Conservation (phyloP, 78 protist species). For the Chrysochromulina tobinii region DNA sequence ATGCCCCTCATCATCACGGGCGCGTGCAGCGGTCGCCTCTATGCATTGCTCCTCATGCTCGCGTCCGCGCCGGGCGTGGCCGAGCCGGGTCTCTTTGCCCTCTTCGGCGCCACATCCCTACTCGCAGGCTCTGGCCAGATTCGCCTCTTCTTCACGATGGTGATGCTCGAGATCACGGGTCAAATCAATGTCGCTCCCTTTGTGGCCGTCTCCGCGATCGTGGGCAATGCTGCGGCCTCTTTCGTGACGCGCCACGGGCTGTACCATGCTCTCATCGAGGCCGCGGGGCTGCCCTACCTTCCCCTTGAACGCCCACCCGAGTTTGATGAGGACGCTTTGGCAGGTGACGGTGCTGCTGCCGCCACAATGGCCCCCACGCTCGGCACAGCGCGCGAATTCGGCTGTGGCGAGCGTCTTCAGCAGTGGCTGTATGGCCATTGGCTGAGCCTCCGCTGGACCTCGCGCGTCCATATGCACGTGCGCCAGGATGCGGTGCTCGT, state of each 20-base stretch:
- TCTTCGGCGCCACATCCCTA: not conserved
- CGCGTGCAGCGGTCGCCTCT: not conserved
- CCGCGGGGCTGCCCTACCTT: not conserved
- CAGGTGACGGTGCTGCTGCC: no score
- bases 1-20: not conserved
- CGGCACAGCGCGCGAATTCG: no score
- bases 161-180: not conserved
- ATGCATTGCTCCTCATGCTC: not conserved
- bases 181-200: not conserved
- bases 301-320: not conserved
- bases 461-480: no score
- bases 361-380: no score
- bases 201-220: not conserved
- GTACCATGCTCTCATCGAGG: not conserved
- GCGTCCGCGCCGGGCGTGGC: not conserved
- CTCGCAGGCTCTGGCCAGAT: not conserved
- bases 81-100: not conserved
- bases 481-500: no score
- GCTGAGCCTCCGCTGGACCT: no score
- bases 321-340: no score
- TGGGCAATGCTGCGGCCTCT: not conserved
- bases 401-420: no score
- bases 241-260: not conserved
- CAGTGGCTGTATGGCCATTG: no score
- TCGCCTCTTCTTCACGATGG: not conserved